These are phyloP conservation scores for Yarrowia sp. DNA, from an alignment of 805 yeast genomes.

Conservation along the genomic window DNA sequence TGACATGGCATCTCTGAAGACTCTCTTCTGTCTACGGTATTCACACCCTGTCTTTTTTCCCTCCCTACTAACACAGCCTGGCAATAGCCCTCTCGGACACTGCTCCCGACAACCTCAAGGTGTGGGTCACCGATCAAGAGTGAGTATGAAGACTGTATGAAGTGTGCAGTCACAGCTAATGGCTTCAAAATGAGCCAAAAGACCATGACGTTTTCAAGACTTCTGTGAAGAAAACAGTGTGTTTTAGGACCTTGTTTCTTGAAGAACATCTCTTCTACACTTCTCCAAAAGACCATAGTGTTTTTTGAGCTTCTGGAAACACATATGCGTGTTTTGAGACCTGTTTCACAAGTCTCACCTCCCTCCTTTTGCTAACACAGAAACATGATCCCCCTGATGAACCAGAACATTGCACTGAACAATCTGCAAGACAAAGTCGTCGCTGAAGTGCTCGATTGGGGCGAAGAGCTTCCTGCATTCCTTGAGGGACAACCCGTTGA, in stretches of 20 bases:
- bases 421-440: conserved; percentile 50
- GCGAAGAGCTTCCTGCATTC: conserved; percentile 52
- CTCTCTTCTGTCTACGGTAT: too few relatives aligned
- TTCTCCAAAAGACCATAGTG: too few relatives aligned
- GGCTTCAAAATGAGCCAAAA: too few relatives aligned
- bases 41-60: not conserved
- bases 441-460: conserved; percentile 59
- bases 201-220: too few relatives aligned
- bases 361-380: conserved; percentile 39
- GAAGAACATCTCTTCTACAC: too few relatives aligned
- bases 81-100: conserved; percentile 48
- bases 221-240: too few relatives aligned
- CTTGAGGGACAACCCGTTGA: conserved; percentile 51
- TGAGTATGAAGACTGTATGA: conserved; percentile 40
- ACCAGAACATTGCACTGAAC: conserved; percentile 56
- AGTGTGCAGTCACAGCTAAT: too few relatives aligned
- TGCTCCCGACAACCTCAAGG: conserved; percentile 47
- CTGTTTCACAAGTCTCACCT: not conserved
- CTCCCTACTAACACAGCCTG: conserved; percentile 41
- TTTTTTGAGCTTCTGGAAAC: too few relatives aligned
- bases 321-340: too few relatives aligned
- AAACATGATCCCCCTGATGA: conserved; percentile 57
- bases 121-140: conserved; percentile 60
- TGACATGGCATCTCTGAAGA: too few relatives aligned
- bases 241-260: too few relatives aligned